phyloP scores from a whole-genome alignment of 106 monocot genomes.

The Allium fistulosum region DNA sequence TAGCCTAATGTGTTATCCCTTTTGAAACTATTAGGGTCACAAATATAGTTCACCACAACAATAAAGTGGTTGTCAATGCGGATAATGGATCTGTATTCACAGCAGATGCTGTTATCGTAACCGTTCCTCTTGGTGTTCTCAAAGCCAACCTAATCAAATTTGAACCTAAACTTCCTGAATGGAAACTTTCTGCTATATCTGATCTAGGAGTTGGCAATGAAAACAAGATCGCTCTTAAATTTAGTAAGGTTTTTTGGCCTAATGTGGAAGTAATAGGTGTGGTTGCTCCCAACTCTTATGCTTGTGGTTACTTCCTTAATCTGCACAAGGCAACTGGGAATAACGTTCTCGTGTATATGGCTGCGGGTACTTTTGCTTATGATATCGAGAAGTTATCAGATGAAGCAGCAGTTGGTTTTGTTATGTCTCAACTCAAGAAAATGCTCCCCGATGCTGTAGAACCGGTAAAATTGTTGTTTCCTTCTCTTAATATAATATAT shows the following conservation, averaged over 20 bases:
- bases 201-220: slow-evolving; percentile 89
- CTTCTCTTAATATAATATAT: no score
- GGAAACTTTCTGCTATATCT: slow-evolving; percentile 79
- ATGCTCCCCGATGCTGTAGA: slow-evolving; percentile 72
- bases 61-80: slow-evolving; percentile 44
- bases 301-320: slow-evolving; percentile 95
- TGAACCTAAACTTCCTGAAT: slow-evolving; percentile 74
- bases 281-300: slow-evolving; percentile 65
- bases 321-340: slow-evolving; percentile 91
- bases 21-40: slow-evolving; percentile 36
- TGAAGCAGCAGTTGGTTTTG: slow-evolving; percentile 54
- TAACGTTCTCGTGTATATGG: slow-evolving; percentile 88
- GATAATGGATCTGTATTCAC: slow-evolving; percentile 51
- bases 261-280: slow-evolving; percentile 88
- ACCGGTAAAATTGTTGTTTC: slow-evolving; percentile 41
- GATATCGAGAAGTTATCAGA: slow-evolving; percentile 86
- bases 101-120: slow-evolving; percentile 86
- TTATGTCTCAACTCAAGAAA: slow-evolving; percentile 72
- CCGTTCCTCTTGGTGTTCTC: slow-evolving; percentile 90
- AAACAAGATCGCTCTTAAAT: slow-evolving; percentile 87
- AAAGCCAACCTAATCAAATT: slow-evolving; percentile 81
- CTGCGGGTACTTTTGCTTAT: slow-evolving; percentile 77
- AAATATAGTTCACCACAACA: slow-evolving; percentile 41
- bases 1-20: no score
- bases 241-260: slow-evolving; percentile 83